Evolutionary conservation across 352 stramenopile species (phyloP), one percentile per base, ranked within the genome.

Genomic region (Detonula confervacea): DNA sequence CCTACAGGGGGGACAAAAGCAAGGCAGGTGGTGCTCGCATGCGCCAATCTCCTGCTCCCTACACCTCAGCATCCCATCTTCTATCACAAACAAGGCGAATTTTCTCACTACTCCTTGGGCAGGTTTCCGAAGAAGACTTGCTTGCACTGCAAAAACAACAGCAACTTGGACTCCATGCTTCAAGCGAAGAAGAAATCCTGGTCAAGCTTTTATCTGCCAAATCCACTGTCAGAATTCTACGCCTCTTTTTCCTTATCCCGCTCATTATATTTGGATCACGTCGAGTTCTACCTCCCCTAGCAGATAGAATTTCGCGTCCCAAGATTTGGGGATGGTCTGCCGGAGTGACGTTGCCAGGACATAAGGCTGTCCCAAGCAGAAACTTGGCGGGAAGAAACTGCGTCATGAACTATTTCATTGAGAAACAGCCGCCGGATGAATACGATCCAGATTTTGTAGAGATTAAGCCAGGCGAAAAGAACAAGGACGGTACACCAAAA

Each of bases 341-440:
- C 1, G 59, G 69, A 12, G 69, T 71, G 54, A 12, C 59, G 16
- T 27, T 70, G 20, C 47, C 56, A 25, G 20, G 66, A 22, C 3
- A 61, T 24, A 46, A 64, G 35, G 29, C n/a, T 37, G 27, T 49
- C 18, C 55, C 47, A 9, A 49, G 42, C 22, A 20, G 74, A 16
- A 82, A 82, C 44, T 75, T 86, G 30, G 42, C 71, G 4, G 68
- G 68, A 18, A 67, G 80, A 18, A 80, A 77, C 33, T 87, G 80
- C 54, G 80, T 87, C 16, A 83, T 87, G 75, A 87, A 87, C 54
- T 77, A 85, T 24, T 87, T 84, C 47, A 77, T 87, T 33, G 75
- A 87, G 12, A 87, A 87, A 62, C 80, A 87, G 57, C 65, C 72
- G 12, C 57, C 49, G 1, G 75, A 87, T 65, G 80, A 87, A 49